Conservation (phyloP, 768 basidiomycete genomes). For the Boletus bicolor region DNA sequence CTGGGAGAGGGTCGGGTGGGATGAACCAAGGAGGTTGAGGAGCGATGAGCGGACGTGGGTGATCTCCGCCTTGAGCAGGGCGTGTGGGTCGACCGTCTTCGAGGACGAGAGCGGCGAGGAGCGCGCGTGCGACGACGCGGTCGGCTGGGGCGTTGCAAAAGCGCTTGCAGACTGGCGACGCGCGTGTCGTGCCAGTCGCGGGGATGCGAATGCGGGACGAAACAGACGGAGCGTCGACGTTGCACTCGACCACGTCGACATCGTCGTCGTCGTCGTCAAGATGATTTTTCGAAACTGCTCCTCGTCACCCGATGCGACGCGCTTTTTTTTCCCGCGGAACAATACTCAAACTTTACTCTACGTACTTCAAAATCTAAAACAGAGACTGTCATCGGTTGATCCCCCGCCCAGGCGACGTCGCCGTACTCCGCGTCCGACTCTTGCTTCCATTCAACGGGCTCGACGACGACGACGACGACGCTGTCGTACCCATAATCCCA, state of each 20-base stretch:
- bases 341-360: background rate
- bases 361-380: background rate
- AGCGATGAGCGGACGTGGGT: slow-evolving; percentile 66
- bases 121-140: slow-evolving; percentile 11
- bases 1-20: slow-evolving; percentile 82
- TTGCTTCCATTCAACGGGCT: slow-evolving; percentile 17
- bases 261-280: slow-evolving; percentile 17
- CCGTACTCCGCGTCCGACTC: slow-evolving; percentile 25
- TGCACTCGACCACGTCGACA: slow-evolving; percentile 19
- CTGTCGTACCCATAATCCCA: slow-evolving; percentile 18
- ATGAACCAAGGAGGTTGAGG: slow-evolving; percentile 76
- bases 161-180: slow-evolving; percentile 41
- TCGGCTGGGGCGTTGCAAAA: slow-evolving; percentile 33
- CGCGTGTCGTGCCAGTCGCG: slow-evolving; percentile 14
- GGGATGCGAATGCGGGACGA: slow-evolving; percentile 1
- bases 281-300: background rate
- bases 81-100: slow-evolving; percentile 55
- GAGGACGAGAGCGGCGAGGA: slow-evolving; percentile 19
- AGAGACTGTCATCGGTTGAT: slow-evolving; percentile 1
- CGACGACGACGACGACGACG: slow-evolving; percentile 1
- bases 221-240: slow-evolving; percentile 16
- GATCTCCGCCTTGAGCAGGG: slow-evolving; percentile 72
- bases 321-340: slow-evolving; percentile 26
- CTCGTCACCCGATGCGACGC: background rate
- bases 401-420: slow-evolving; percentile 30